Percentiles rank a stretch among this genome's conserved stretches.
Evolutionary conservation across 2,329 filamentous ascomycete species (phyloP).

Genomic region (Amesomyces nigricolor): DNA sequence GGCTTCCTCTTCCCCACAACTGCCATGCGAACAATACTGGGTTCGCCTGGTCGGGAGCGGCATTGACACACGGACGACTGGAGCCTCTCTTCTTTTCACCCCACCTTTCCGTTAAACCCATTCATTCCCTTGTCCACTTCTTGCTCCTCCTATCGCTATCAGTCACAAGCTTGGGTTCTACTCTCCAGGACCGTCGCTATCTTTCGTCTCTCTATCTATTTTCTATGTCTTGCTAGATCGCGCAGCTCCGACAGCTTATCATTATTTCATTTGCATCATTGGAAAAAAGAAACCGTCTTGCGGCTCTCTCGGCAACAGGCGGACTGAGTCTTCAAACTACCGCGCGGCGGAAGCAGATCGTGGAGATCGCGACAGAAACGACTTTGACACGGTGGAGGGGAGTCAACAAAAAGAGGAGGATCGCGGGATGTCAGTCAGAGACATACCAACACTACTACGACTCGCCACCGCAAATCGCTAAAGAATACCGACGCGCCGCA

Average conservation of each 20-base stretch:
- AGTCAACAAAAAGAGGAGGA: not conserved
- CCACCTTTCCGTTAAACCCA: not conserved
- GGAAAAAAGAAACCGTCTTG: no score
- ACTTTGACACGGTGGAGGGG: not conserved
- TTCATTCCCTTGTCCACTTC: not conserved
- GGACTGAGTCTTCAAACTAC: not conserved
- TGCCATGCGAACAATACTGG: conserved; percentile 5
- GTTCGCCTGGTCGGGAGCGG: not conserved
- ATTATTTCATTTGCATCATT: not conserved
- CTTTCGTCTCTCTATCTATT: not conserved
- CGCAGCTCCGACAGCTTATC: not conserved
- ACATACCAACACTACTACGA: conserved; percentile 6
- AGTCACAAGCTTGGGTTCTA: not conserved
- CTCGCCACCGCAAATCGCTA: not conserved
- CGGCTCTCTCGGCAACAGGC: conserved; percentile 1
- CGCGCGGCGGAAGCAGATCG: not conserved
- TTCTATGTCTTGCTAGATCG: not conserved
- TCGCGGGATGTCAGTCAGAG: conserved; percentile 1
- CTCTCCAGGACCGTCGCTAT: not conserved
- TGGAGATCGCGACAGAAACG: conserved; percentile 9
- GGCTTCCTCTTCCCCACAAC: conserved; percentile 1
- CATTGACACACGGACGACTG: conserved; percentile 1
- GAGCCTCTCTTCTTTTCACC: conserved; percentile 7
- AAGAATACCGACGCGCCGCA: conserved; percentile 5
- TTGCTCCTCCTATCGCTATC: not conserved